Base-by-base conservation (phyloP, 805 yeast genomes). In the Ogataea henricii region DNA sequence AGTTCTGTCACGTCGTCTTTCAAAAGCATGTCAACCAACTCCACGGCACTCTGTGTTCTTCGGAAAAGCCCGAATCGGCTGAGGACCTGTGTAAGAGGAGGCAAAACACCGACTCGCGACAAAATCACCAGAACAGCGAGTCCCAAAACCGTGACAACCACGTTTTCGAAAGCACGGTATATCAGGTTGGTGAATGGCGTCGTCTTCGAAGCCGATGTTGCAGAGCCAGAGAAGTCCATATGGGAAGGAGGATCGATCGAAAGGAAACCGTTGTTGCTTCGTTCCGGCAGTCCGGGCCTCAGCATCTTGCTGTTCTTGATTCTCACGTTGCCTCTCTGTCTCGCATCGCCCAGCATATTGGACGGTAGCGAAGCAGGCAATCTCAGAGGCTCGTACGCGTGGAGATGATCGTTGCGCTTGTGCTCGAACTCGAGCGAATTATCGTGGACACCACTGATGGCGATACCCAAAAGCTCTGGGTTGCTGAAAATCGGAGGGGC, bases 381-480 rank as follows among this genome's bases (percentile, higher is more conserved):
- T 18, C 50, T 46, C 10, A 56, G 32, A 2, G 62, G 60, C 16
- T 59, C 58, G 20, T 56, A 55, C 5, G 53, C 27, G n/a, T 55
- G 57, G 4, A 56, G 18, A 29, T 48, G 51, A 17, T 47, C 47
- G 25, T 37, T 45, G 10, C 39, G 38, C 20, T 29, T 22, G 6
- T 29, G 32, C 14, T 26, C 27, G 20, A 42, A 26, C 17, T 46
- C 51, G 2, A 62, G 38, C 0, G 67, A 65, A 12, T 53, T 53
- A 47, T 64, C 65, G 56, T 80, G 85, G 4, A 80, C 85, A 9
- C 85, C 85, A 12, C 69, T 60, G 4, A 80, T 66, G 0, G 80
- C 72, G 1, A 71, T 64, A 18, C 64, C 65, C 45, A 78, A 65
- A 18, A 72, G 61, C 16, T 67, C 71, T 7, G 70, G 69, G 40